Base-by-base conservation (phyloP, 2,329 filamentous ascomycete genomes). In the Colletotrichum scovillei region DNA sequence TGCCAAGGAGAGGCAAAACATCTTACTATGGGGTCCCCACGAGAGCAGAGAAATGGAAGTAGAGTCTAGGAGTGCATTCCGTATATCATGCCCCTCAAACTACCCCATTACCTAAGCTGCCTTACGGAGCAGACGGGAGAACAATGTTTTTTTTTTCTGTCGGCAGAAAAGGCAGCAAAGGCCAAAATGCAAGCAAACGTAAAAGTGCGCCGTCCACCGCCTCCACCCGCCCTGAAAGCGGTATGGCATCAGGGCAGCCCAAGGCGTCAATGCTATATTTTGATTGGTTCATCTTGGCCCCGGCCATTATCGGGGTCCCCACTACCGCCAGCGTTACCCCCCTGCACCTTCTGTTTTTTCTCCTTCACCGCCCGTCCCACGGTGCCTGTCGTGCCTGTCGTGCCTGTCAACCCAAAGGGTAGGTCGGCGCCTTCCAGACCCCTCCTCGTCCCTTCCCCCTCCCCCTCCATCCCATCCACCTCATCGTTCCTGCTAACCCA, bases 181-280 rank as follows among this genome's bases (percentile, higher is more conserved):
- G 26, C 32, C 32, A 35, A 35, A 35, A 35, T 35, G 24, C 52
- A 64, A 55, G 62, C 35, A 57, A 72, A 55, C 14, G 32, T 60
- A 73, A 73, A 70, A 70, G 70, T 73, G 70, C 70, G 67, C 60
- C 67, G 67, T 46, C 49, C 67, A 65, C 60, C 49, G 42, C 56
- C 66, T 70, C 67, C 67, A 70, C 66, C 42, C 12, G n/a, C 46
- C 58, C 70, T 62, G 70, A 73, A 73, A 65, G 67, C 67, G 67
- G 70, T 70, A 73, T 73, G 67, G 70, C 70, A 65, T 65, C 67
- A 73, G 70, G 70, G 70, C 70, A 73, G 70, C 49, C 66, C 14
- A 12, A 70, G 67, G 38, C 28, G 19, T 26, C 49, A 24, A 26
- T 0, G 14, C 16, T 22, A 16, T 7, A 12, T 9, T 46, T 28